Evolutionary conservation across 306 rosid species (phyloP), one percentile per base, ranked within the genome.

Genomic region (Cicer yamashitae): DNA sequence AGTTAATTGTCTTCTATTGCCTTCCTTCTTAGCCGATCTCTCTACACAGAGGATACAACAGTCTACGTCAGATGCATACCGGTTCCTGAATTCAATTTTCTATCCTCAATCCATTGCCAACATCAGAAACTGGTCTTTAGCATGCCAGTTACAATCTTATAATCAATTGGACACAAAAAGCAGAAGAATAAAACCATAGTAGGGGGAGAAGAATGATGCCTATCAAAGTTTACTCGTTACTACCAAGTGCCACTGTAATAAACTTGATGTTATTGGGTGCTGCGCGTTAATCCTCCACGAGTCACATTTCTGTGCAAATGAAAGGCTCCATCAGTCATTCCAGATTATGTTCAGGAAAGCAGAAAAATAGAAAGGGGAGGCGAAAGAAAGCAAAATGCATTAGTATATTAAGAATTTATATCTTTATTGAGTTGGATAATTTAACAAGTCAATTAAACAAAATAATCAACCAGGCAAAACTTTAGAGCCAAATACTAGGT

Each of bases 211-310:
- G 87, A 85, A 84, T 82, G 64, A 78, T 82, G 84, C 71, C 86
- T 67, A 77, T 71, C 82, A 47, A 50, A 77, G 59, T 81, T 67
- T 77, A 76, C 77, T 75, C 38, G 7, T 20, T 45, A 66, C 39
- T 46, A 30, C 86, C 57, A 17, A 54, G 73, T 62, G 78, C 74
- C 67, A 71, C 86, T 59, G 64, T 79, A 67, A 57, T 68, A 77
- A 70, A 64, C 76, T 30, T 51, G 54, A 50, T 73, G 96, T 92
- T 82, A 96, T 96, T 92, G 99, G 48, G 98, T 96, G 89, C 98
- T 96, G 81, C 97, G 96, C 46, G 96, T 92, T 81, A 96, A 87
- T 78, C 99, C 98, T 66, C 93, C 92, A 48, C 98, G 89, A 13
- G 92, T 84, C 73, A 86, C 85, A 67, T 77, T 89, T 85, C 99